Evolutionary conservation across 2,329 filamentous ascomycete genomes (phyloP).

Genomic region (Microcyclosporella mali): DNA sequence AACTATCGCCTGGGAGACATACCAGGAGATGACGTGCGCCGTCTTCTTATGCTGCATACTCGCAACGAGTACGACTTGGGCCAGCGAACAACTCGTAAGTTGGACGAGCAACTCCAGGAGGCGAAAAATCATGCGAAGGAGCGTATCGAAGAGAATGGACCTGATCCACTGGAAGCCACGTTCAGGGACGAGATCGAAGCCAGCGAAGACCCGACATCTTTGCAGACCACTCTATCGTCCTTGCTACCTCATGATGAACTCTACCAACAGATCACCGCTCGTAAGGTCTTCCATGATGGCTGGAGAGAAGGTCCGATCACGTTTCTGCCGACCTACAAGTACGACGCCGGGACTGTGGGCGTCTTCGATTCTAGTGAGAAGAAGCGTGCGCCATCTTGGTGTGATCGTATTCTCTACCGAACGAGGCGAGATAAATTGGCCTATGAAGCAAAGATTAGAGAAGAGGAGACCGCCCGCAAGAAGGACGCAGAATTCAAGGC

Average conservation of each 20-base stretch:
- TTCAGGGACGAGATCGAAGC: conserved; percentile 35
- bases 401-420: conserved; percentile 84
- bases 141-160: conserved; percentile 3
- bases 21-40: conserved; percentile 82
- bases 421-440: conserved; percentile 64
- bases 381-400: conserved; percentile 88
- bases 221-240: conserved; percentile 83
- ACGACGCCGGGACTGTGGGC: conserved; percentile 87
- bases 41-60: conserved; percentile 75
- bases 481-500: conserved; percentile 81
- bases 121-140: conserved; percentile 22
- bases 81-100: conserved; percentile 27
- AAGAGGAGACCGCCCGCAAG: conserved; percentile 61
- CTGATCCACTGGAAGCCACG: conserved; percentile 3
- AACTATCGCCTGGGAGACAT: conserved; percentile 89
- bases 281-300: conserved; percentile 82
- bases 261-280: conserved; percentile 61
- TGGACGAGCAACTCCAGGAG: conserved; percentile 32
- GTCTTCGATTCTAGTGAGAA: conserved; percentile 96
- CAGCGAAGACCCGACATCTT: conserved; percentile 71
- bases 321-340: conserved; percentile 95
- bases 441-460: conserved; percentile 57
- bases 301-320: conserved; percentile 85
- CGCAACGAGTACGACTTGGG: conserved; percentile 65
- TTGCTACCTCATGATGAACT: conserved; percentile 88